These are phyloP conservation scores for Scleroderma bovista DNA, from an alignment of 768 basidiomycete genomes.

Conservation along the genomic window DNA sequence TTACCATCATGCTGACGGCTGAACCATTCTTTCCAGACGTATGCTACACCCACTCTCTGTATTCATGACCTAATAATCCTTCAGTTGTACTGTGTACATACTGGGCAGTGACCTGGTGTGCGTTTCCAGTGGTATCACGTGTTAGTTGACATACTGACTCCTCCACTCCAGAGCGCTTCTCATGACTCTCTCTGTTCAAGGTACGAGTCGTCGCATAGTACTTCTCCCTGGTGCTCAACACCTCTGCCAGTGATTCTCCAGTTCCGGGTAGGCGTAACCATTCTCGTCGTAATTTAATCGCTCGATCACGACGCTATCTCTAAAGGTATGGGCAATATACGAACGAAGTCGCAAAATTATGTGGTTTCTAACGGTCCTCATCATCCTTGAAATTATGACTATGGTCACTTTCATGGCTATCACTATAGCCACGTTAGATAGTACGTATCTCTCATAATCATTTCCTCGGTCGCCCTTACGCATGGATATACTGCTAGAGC, in stretches of 20 bases:
- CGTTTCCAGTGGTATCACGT: background rate
- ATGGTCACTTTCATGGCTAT: conserved; percentile 7
- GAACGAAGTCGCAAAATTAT: conserved; percentile 2
- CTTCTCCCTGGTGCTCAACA: background rate
- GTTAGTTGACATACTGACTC: too few species aligned
- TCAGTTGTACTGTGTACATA: conserved; percentile 5
- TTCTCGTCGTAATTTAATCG: background rate
- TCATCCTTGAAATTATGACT: background rate
- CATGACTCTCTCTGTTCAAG: conserved; percentile 10
- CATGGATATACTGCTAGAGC: conserved; percentile 2
- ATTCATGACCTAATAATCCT: background rate
- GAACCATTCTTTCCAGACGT: background rate
- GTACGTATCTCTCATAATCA: too few species aligned
- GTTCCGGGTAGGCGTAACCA: conserved; percentile 1
- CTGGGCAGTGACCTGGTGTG: conserved; percentile 5
- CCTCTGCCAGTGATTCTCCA: conserved; percentile 2
- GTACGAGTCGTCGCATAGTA: background rate
- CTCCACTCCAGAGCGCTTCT: conserved; percentile 5
- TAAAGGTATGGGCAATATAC: conserved; percentile 11
- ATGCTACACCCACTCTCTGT: background rate
- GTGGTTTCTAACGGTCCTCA: background rate
- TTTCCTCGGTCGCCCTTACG: too few species aligned
- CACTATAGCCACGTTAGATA: conserved; percentile 3
- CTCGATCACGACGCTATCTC: background rate
- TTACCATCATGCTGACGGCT: background rate